Evolutionary conservation across 805 yeast species (phyloP).

Genomic region (Candida hispaniensis): DNA sequence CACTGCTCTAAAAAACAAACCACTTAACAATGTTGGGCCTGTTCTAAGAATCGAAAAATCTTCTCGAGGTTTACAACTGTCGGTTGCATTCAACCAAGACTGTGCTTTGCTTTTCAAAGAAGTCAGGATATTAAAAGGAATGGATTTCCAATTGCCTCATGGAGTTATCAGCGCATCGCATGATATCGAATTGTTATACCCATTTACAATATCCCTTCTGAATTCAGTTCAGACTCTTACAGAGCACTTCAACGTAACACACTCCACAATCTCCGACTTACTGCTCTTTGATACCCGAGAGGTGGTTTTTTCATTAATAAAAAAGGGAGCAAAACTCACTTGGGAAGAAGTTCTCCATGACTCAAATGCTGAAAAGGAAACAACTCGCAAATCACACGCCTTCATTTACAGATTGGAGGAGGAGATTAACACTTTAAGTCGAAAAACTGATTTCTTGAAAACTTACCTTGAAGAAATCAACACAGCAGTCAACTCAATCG

Average conservation of each 20-base stretch:
- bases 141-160: constrained; percentile 51
- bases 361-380: constrained; percentile 35
- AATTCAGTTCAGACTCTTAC: constrained; percentile 43
- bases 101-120: constrained; percentile 41
- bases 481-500: too few species aligned
- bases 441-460: too few species aligned
- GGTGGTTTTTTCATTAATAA: constrained; percentile 14
- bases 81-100: constrained; percentile 43
- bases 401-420: too few species aligned
- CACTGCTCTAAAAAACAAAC: constrained; percentile 3
- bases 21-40: constrained; percentile 26
- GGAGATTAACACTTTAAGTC: too few species aligned
- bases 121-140: constrained; percentile 38
- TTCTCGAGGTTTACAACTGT: constrained; percentile 27
- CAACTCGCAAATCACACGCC: too few species aligned
- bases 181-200: constrained; percentile 42
- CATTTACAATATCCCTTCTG: constrained; percentile 43
- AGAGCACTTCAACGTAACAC: too few species aligned
- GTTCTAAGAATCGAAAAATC: constrained; percentile 32
- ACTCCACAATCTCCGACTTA: too few species aligned
- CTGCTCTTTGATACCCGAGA: constrained; percentile 20
- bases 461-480: too few species aligned
- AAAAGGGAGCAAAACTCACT: constrained; percentile 30
- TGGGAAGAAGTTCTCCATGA: constrained; percentile 49
- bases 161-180: constrained; percentile 38